Conservation (phyloP, 495 filamentous ascomycete species). For the Aspergillus asperescens region DNA sequence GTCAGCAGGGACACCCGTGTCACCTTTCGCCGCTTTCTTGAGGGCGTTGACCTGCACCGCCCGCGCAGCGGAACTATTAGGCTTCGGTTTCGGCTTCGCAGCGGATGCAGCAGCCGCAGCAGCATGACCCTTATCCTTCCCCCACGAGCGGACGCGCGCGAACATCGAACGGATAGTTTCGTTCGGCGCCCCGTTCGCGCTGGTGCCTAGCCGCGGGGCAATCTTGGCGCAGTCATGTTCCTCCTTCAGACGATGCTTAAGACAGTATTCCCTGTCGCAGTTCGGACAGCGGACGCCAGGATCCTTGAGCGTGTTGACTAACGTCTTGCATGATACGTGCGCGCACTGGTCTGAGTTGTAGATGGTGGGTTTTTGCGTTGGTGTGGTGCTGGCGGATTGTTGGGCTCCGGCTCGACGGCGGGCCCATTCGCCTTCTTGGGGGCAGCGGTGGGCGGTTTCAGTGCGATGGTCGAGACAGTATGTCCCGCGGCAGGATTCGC, state of each 20-base stretch:
- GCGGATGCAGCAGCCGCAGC: slow-evolving; percentile 27
- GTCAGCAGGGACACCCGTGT: slow-evolving; percentile 69
- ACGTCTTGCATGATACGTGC: slow-evolving; percentile 70
- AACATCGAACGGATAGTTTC: slow-evolving; percentile 57
- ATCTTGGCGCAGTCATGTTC: slow-evolving; percentile 79
- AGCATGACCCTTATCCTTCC: slow-evolving; percentile 55
- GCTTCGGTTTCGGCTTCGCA: slow-evolving; percentile 51
- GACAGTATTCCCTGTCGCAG: slow-evolving; percentile 84
- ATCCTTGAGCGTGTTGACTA: slow-evolving; percentile 71
- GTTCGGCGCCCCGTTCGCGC: slow-evolving; percentile 19
- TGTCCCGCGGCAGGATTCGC: slow-evolving; percentile 78
- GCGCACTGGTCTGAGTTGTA: slow-evolving; percentile 68
- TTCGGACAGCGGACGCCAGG: slow-evolving; percentile 74
- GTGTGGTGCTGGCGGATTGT: slow-evolving; percentile 16
- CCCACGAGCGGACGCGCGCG: slow-evolving; percentile 58
- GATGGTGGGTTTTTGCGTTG: slow-evolving; percentile 48
- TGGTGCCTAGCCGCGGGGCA: slow-evolving; percentile 54
- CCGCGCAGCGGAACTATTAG: slow-evolving; percentile 53
- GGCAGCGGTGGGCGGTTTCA: slow-evolving; percentile 76
- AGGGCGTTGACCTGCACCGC: slow-evolving; percentile 63
- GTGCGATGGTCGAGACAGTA: slow-evolving; percentile 95
- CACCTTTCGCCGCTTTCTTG: slow-evolving; percentile 84
- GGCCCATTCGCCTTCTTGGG: slow-evolving; percentile 83
- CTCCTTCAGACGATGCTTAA: slow-evolving; percentile 82
- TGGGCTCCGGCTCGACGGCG: slow-evolving; percentile 46